phyloP scores from a whole-genome alignment of 2,329 filamentous ascomycete genomes.

The Aspergillus versicolor region DNA sequence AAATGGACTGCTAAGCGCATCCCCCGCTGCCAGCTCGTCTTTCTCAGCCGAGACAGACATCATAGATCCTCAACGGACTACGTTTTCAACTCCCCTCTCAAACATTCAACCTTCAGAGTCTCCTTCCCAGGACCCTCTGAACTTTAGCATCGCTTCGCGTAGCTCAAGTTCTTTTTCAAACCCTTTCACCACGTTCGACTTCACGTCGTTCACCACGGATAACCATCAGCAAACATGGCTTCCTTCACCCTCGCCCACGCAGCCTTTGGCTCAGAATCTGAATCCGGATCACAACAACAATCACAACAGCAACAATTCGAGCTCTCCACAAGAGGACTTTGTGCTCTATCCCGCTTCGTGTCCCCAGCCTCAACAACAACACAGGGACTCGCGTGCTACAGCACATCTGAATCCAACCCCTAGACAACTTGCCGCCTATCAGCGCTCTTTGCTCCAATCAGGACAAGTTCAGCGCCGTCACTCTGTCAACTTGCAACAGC shows the following conservation, averaged over 20 bases:
- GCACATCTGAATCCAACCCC: conserved; percentile 37
- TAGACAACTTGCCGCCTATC: conserved; percentile 33
- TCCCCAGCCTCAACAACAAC: conserved; percentile 29
- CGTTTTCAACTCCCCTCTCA: conserved; percentile 30
- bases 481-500: conserved; percentile 35
- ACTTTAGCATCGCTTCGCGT: conserved; percentile 43
- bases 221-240: conserved; percentile 48
- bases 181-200: conserved; percentile 42
- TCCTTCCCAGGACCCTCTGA: conserved; percentile 47
- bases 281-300: conserved; percentile 29
- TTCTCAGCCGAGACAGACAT: conserved; percentile 41
- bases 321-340: conserved; percentile 42
- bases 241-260: conserved; percentile 43
- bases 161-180: conserved; percentile 41
- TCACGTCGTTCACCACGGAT: conserved; percentile 52
- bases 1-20: conserved; percentile 44
- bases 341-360: conserved; percentile 42
- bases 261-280: conserved; percentile 43
- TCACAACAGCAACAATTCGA: conserved; percentile 32
- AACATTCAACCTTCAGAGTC: conserved; percentile 39
- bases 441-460: conserved; percentile 34
- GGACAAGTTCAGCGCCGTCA: conserved; percentile 36
- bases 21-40: conserved; percentile 32
- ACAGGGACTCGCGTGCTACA: conserved; percentile 35
- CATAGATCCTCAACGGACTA: conserved; percentile 37